Evolutionary conservation across 306 rosid species (phyloP), one percentile per base, ranked within the genome.

Genomic region (Phaseolus lunatus): DNA sequence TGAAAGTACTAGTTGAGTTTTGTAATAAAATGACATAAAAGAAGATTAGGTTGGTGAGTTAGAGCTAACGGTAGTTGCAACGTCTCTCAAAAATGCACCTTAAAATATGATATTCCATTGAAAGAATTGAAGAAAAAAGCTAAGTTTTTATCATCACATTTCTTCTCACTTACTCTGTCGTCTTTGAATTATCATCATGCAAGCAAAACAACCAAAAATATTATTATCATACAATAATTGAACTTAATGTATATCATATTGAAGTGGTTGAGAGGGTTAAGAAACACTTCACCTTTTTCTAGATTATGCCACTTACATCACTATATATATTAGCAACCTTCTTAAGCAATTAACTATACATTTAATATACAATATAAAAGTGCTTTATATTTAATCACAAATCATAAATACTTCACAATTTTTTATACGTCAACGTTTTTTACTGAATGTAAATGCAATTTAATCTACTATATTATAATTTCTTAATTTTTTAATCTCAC

Each of bases 31-130:
- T 3, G 27, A 72, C 47, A 31, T 12, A 58, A 31, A 67, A 31
- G 37, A 58, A 43, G 62, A 61, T 81, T 68, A 31, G 82, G 77
- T 79, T 52, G 80, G 70, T 61, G 66, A n/a, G 20, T 31, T 83
- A 39, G 48, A 64, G 59, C 75, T 47, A 78, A 75, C 27, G 86
- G 79, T 81, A 69, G 90, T 78, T 86, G 81, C 75, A 75, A 81
- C 69, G 84, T 86, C 90, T 71, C 76, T 73, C 1, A 39, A 74
- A 68, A 86, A 71, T 76, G 67, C 75, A 79, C 86, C 89, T 85
- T 54, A 74, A 75, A 64, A 37, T 75, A 70, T 67, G 49, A 69
- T 62, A 74, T 41, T 52, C 29, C 1, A 11, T 54, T 18, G 18
- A 26, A 54, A 75, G 74, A 66, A 66, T 22, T 41, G 23, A 41